Evolutionary conservation across 208 protist genomes (phyloP), one percentile per base, ranked within the genome.

Genomic region (Phytomonas francai): DNA sequence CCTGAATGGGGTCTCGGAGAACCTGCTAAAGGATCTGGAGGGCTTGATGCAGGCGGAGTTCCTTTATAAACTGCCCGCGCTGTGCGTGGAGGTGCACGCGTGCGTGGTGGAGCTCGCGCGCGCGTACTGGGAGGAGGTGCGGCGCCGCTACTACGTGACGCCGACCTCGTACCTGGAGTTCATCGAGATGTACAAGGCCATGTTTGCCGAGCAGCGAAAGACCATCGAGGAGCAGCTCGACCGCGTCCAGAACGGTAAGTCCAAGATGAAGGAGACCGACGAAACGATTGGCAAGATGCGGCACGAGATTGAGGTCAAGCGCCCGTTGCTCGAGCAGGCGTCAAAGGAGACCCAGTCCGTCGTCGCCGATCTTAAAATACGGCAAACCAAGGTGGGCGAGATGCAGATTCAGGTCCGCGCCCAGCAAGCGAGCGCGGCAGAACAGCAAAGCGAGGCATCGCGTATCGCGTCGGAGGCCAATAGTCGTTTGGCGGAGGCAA

Each of bases 161-260:
- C 96, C 96, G 12, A 98, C 95, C 3, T 96, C 91, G 11, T 98
- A 98, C 80, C 72, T 98, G 59, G 94, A 98, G 87, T 97, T 98
- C 66, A 93, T 99, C 59, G 86, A 96, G 70, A 80, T 97, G 29
- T 98, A 98, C 83, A 87, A 95, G 58, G 70, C 74, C 36, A 78
- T 97, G 62, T 84, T 97, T 51, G 79, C 78, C 39, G 83, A 91
- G 33, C 89, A 94, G 56, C 78, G 87, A 32, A 68, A 65, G n/a
- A 76, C 88, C 9, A 72, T 98, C 3, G 73, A 86, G 65, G 85
- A 88, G 68, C 80, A 96, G 69, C 93, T 98, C 61, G 82, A 91
- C 16, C 89, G 93, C 67, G 80, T 97, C 22, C 76, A 89, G 56
- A 97, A 97, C 71, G 93, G 93, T 30, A 92, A 87, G 59, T 68